Evolutionary conservation across 2,329 filamentous ascomycete species (phyloP).

Genomic region (Talaromyces sp.): DNA sequence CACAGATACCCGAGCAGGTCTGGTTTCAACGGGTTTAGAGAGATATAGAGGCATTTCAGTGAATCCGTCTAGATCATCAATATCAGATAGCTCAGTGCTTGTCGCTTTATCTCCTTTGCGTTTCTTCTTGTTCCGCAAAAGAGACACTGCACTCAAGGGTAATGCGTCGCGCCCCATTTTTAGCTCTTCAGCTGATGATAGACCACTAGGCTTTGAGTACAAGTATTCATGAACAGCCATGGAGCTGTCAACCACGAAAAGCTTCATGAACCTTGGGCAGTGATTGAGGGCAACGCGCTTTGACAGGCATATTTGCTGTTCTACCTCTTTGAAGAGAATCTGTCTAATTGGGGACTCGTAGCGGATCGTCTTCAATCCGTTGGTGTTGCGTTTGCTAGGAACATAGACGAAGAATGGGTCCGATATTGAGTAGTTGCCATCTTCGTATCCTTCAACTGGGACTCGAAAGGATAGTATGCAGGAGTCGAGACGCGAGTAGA

Average conservation of each 20-base stretch:
- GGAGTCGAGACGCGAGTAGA: conserved; percentile 42
- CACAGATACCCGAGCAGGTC: conserved; percentile 17
- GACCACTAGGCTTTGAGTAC: conserved; percentile 26
- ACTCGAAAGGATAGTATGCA: conserved; percentile 36
- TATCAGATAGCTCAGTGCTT: neutral
- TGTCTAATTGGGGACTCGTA: conserved; percentile 28
- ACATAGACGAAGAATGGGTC: conserved; percentile 38
- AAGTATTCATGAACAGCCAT: conserved; percentile 38
- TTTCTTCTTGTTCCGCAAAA: conserved; percentile 8
- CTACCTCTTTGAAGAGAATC: conserved; percentile 36
- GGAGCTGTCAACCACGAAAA: conserved; percentile 36
- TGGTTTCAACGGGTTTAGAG: conserved; percentile 17
- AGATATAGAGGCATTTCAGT: neutral
- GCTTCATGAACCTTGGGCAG: conserved; percentile 34
- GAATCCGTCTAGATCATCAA: neutral
- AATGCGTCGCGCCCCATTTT: conserved; percentile 25
- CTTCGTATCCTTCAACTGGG: conserved; percentile 27
- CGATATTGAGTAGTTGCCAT: conserved; percentile 25
- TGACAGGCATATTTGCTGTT: conserved; percentile 19
- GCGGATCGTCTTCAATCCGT: conserved; percentile 15
- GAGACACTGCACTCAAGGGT: conserved; percentile 25
- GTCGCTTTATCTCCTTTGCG: neutral
- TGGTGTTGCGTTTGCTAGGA: conserved; percentile 24
- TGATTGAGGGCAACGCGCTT: conserved; percentile 25
- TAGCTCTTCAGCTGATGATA: conserved; percentile 22